Evolutionary conservation across 139 green algal species (phyloP), one percentile per base, ranked within the genome.

Genomic region (Penium margaritaceum): DNA sequence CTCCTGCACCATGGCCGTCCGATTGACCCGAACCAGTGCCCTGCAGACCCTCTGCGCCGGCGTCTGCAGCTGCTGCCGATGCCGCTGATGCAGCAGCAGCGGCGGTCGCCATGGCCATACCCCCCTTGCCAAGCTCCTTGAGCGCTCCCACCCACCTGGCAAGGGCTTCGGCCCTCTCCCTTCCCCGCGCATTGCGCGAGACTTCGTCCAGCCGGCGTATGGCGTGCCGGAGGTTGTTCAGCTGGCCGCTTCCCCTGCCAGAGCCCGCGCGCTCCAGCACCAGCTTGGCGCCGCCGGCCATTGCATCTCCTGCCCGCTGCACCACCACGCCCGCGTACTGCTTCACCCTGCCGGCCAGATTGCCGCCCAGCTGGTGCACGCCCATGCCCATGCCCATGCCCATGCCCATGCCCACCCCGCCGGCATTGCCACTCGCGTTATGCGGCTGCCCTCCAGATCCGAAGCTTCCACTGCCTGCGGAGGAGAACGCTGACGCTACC

Each of bases 181-280:
- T 3, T n/a, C 66, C 66, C 21, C 66, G 66, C 33, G 66, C 43
- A 27, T 34, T 19, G 7, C 69, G 34, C 4, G 66, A 74, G 30
- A 74, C 66, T 27, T 74, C 66, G 53, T 74, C 66, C 53, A 74
- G 33, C 21, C 66, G 39, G 21, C 66, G 47, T 41, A 74, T 41
- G 21, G 66, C 66, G 53, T 74, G 66, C 29, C 53, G 57, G 66
- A 74, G 47, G 32, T 74, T 74, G 66, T 74, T 74, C 43, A 37
- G 30, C 9, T 74, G 32, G 21, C 47, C 53, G 57, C n/a, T 32
- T 41, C 9, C 30, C 19, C 66, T 74, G 66, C 24, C 24, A 24
- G 51, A 27, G 47, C 47, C 58, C 14, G 33, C 32, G 58, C 58
- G 58, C 30, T 66, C 58, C 58, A 44, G 58, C 6, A 66, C 32